Evolutionary conservation across 768 basidiomycete species (phyloP), one percentile per base, ranked within the genome.

Genomic region (Phylloporus arenicola): DNA sequence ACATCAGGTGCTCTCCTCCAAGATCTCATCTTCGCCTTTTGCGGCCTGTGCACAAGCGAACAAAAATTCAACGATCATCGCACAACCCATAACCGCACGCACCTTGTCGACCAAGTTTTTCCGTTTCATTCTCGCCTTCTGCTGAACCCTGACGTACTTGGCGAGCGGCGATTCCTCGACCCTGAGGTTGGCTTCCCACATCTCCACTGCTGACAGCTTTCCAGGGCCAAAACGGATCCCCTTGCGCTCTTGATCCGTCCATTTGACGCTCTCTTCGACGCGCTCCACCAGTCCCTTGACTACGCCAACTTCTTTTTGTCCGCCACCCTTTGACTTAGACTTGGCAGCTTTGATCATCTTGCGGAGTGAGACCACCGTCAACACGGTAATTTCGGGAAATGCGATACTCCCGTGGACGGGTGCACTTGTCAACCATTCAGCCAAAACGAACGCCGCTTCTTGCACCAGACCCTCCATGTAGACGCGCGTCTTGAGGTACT

Each of bases 351-450:
- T 97, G 56, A 94, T 59, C 48, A 80, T 75, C 56, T 86, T 85
- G 39, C 83, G 82, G 45, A 99, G 72, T 1, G 80, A 72, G 11
- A 88, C 76, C 14, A 83, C 70, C 33, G 93, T 72, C 3, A 94
- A 93, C 12, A 97, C 80, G 13, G 83, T 75, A 35, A 95, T 77
- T 70, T 99, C 96, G 2, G 96, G 95, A 76, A 96, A 98, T 1
- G 91, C 91, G 52, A 97, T 83, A 66, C 86, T 89, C 1, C 82
- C 86, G 43, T 90, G 86, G 1, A 94, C 82, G 0, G 80, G 72
- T 9, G 70, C 57, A 29, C 81, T 83, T 27, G 82, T 76, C 47
- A 92, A 80, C 83, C 88, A 92, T 60, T 93, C 92, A 1, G 83
- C 84, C 20, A 95, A 74, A 24, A 91, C 68, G 68, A 81, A 95